phyloP scores from a whole-genome alignment of 2,329 filamentous ascomycete species.

The Ophiostoma angusticollis region DNA sequence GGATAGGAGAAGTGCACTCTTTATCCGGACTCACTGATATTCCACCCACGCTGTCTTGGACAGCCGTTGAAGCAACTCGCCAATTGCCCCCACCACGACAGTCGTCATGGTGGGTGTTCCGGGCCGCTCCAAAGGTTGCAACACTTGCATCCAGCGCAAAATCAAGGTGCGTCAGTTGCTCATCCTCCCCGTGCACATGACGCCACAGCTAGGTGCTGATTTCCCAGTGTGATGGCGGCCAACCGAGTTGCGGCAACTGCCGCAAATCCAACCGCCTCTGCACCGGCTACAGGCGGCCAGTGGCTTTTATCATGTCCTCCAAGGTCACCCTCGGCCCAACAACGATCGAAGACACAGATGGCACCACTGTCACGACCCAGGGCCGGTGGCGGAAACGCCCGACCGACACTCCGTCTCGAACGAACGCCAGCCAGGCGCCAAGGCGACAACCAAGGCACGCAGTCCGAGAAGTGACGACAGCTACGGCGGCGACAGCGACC shows the following conservation, averaged over 20 bases:
- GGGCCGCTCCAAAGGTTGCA: slow-evolving; percentile 15
- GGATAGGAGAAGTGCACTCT: too few species aligned
- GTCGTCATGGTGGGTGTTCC: slow-evolving; percentile 17
- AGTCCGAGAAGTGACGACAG: not conserved
- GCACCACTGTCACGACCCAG: slow-evolving; percentile 7
- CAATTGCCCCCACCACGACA: too few species aligned
- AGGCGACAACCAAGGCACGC: not conserved
- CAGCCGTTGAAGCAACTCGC: not conserved
- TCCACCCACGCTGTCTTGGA: too few species aligned
- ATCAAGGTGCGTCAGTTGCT: slow-evolving; percentile 9
- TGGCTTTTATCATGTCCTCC: slow-evolving; percentile 13
- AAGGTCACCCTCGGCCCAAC: slow-evolving; percentile 4
- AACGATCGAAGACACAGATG: not conserved
- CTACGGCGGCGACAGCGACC: not conserved
- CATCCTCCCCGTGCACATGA: not conserved
- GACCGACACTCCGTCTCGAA: not conserved
- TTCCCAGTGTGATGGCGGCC: slow-evolving; percentile 14
- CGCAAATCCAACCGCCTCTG: slow-evolving; percentile 15
- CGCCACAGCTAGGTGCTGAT: not conserved
- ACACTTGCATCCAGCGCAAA: slow-evolving; percentile 14
- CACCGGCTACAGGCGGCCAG: slow-evolving; percentile 15
- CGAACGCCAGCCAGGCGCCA: not conserved
- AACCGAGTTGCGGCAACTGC: slow-evolving; percentile 17
- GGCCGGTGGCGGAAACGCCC: slow-evolving; percentile 11
- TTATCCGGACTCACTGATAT: too few species aligned